These are phyloP conservation scores for Vitis hybrid DNA, from an alignment of 177 flowering plant genomes.

Conservation along the genomic window DNA sequence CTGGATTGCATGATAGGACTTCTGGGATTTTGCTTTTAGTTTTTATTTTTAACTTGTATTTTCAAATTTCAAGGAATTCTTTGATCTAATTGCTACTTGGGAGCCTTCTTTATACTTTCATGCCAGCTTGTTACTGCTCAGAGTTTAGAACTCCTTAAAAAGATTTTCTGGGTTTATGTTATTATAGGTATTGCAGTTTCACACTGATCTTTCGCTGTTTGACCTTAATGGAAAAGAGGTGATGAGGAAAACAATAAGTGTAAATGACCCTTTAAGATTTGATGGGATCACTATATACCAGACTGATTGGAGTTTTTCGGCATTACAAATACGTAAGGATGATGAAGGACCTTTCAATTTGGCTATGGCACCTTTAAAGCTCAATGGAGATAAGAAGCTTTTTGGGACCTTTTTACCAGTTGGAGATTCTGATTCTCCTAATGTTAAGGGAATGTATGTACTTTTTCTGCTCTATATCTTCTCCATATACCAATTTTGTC, in stretches of 20 bases:
- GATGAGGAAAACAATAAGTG: conserved; percentile 89
- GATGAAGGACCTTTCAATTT: conserved; percentile 95
- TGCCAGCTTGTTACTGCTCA: no score
- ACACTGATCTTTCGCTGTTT: conserved; percentile 77
- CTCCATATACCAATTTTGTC: background rate
- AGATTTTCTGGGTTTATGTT: conserved; percentile 10
- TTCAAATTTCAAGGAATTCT: no score
- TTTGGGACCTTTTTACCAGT: conserved; percentile 90
- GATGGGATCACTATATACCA: conserved; percentile 92
- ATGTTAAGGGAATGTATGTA: conserved; percentile 90
- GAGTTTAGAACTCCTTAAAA: no score
- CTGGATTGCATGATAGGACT: no score
- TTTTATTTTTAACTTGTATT: no score
- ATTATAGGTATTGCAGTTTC: conserved; percentile 76
- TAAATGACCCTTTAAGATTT: conserved; percentile 92
- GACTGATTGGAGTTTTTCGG: conserved; percentile 94
- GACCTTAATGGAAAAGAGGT: conserved; percentile 91
- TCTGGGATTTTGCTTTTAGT: no score
- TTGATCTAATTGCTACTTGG: no score
- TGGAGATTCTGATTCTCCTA: conserved; percentile 60
- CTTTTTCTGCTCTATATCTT: background rate
- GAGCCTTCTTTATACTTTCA: no score
- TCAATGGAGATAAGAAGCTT: conserved; percentile 95
- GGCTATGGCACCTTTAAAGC: conserved; percentile 89
- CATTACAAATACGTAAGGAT: conserved; percentile 75